phyloP scores from a whole-genome alignment of 306 rosid species.

The Chamaecrista fasciculata region DNA sequence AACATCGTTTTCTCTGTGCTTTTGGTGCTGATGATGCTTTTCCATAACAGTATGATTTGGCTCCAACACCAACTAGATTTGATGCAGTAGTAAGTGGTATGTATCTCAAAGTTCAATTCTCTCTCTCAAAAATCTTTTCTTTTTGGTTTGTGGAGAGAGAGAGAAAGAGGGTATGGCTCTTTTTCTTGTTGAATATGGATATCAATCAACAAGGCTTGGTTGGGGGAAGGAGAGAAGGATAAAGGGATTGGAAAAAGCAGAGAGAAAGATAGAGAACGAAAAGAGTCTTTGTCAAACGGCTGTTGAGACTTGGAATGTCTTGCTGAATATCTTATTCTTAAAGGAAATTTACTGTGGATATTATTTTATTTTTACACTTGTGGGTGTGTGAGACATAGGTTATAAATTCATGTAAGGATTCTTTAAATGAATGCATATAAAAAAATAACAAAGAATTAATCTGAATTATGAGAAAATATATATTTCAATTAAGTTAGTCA shows the following conservation, averaged over 20 bases:
- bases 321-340: neutral
- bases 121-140: conserved; percentile 27
- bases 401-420: no score
- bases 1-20: conserved; percentile 38
- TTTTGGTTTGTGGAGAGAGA: conserved; percentile 28
- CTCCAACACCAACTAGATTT: conserved; percentile 31
- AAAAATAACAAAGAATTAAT: no score
- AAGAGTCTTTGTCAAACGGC: conserved; percentile 37
- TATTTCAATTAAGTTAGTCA: no score
- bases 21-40: conserved; percentile 44
- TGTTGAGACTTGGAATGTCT: conserved; percentile 45
- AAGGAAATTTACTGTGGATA: conserved; percentile 16
- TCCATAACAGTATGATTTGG: conserved; percentile 54
- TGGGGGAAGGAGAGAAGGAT: no score
- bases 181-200: conserved; percentile 40
- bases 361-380: neutral
- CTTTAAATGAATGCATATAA: no score
- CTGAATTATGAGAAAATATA: no score
- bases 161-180: neutral
- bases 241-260: conserved; percentile 49
- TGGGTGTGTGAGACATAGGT: no score
- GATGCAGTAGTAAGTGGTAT: no score
- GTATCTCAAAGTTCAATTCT: conserved; percentile 38
- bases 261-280: conserved; percentile 30
- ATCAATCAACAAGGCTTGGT: conserved; percentile 18